These are phyloP conservation scores for Naganishia vishniacii DNA, from an alignment of 768 basidiomycete species.

Conservation along the genomic window DNA sequence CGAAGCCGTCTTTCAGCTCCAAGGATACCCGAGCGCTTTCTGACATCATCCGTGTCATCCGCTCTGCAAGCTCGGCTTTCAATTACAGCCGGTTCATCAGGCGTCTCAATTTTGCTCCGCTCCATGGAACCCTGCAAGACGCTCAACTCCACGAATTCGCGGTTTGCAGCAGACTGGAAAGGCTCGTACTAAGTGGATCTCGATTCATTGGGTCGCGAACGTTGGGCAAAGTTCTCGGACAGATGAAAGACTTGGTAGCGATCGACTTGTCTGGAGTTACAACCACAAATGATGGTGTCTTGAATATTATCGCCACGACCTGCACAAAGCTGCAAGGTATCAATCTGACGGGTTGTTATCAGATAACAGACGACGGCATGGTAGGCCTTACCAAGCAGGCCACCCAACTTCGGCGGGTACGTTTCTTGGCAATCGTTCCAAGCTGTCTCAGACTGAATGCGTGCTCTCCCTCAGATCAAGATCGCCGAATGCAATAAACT, in stretches of 20 bases:
- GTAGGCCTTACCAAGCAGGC: slow-evolving; percentile 69
- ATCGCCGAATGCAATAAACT: slow-evolving; percentile 15
- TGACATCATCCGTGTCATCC: slow-evolving; percentile 2
- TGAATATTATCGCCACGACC: slow-evolving; percentile 64
- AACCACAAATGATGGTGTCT: slow-evolving; percentile 64
- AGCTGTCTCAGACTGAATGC: not conserved
- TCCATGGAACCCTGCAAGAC: slow-evolving; percentile 67
- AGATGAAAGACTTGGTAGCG: slow-evolving; percentile 71
- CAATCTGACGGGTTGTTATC: slow-evolving; percentile 77
- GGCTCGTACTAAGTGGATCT: slow-evolving; percentile 80
- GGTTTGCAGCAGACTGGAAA: slow-evolving; percentile 73
- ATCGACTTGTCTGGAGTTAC: slow-evolving; percentile 73
- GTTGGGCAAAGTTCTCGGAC: slow-evolving; percentile 62
- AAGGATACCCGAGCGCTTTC: slow-evolving; percentile 46
- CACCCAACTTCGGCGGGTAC: slow-evolving; percentile 65
- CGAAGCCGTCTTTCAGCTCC: slow-evolving; percentile 72
- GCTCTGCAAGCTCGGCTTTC: slow-evolving; percentile 63
- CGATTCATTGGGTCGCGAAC: slow-evolving; percentile 61
- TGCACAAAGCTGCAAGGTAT: slow-evolving; percentile 81
- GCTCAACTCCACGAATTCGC: slow-evolving; percentile 66
- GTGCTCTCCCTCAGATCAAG: not conserved
- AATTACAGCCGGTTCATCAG: slow-evolving; percentile 81
- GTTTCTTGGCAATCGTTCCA: slow-evolving; percentile 20
- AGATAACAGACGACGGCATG: slow-evolving; percentile 71
- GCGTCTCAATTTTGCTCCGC: slow-evolving; percentile 76